Percentiles rank a stretch among this genome's conserved stretches.
These are phyloP conservation scores for Penicillium simplicissimum DNA, from an alignment of 495 filamentous ascomycete species.

Conservation along the genomic window DNA sequence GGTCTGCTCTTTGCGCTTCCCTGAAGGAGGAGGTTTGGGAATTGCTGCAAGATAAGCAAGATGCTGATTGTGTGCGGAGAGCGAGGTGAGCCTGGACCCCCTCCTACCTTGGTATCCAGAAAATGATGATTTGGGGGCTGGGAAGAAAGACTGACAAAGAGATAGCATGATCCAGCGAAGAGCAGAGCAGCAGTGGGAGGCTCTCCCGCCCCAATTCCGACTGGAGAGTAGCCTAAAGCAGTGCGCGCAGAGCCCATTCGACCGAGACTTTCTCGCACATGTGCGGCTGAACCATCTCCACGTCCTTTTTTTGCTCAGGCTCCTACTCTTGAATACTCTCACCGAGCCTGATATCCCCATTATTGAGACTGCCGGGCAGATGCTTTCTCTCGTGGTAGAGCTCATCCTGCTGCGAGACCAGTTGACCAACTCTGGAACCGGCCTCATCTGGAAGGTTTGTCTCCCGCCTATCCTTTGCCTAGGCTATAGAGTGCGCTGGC, in stretches of 20 bases:
- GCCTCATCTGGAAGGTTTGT: constrained; percentile 45
- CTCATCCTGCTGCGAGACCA: constrained; percentile 40
- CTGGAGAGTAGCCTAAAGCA: constrained; percentile 32
- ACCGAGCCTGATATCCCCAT: constrained; percentile 36
- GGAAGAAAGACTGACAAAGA: neutral
- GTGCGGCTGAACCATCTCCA: constrained; percentile 44
- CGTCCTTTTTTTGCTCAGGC: constrained; percentile 39
- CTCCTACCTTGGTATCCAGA: neutral
- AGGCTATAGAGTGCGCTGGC: neutral
- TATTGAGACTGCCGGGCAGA: constrained; percentile 34
- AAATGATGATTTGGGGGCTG: neutral
- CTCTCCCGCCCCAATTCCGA: constrained; percentile 30
- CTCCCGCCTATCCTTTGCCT: neutral
- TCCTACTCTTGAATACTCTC: constrained; percentile 32
- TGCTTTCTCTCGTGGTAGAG: constrained; percentile 41
- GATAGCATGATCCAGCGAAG: constrained; percentile 18
- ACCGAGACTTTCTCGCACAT: constrained; percentile 37
- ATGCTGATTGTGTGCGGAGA: constrained; percentile 20
- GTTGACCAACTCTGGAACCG: constrained; percentile 41
- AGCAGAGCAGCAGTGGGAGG: constrained; percentile 30
- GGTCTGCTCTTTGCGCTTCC: constrained; percentile 42
- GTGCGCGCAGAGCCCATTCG: constrained; percentile 28
- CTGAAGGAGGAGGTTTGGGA: constrained; percentile 46
- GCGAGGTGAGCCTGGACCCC: constrained; percentile 25
- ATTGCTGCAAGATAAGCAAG: constrained; percentile 35